Base-by-base conservation (phyloP, 192 early-diverging fungal genomes). In the Spizellomyces punctatus region DNA sequence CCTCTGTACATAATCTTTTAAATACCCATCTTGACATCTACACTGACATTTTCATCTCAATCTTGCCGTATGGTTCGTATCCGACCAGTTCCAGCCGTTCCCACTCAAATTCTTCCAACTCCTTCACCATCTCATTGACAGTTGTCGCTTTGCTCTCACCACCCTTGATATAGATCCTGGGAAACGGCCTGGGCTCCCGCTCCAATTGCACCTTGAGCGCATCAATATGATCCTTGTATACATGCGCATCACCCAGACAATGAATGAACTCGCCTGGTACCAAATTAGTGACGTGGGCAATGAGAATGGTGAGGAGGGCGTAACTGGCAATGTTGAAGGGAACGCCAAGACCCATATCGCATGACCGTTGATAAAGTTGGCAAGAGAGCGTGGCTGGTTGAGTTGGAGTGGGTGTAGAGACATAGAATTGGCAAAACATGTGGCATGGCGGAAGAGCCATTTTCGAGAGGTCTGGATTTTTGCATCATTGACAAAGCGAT, bases 361-460 rank as follows among this genome's bases (percentile, higher is more conserved):
- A 93, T 1, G 94, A 82, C 4, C 97, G 85, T 78, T 99, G 97
- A 82, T 99, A 99, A 56, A 99, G 84, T 61, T 94, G 91, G 78
- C 96, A 98, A 4, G 93, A 96, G 10, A 99, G 82, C 19, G 75
- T 73, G 41, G 78, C 42, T 65, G 73, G 62, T 63, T 45, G 12
- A 22, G 8, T 59, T 46, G 80, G 66, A 44, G 84, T 71, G 0
- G 89, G 88, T 5, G 83, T 85, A 1, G 96, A 93, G 0, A 99
- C 95, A 74, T 92, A 96, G 72, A 99, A 99, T 81, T 99, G 97
- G 75, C 91, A 92, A 69, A 99, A 92, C 82, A 96, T 89, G 71
- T 99, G 97, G 82, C 97, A 99, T 6, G 97, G 97, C 36, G 97
- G 97, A 19, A 99, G 80, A 6, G 97, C 97, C 94, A 99, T 98